These are phyloP conservation scores for Trichoderma sp. DNA, from an alignment of 2,329 filamentous ascomycete genomes.

Conservation along the genomic window DNA sequence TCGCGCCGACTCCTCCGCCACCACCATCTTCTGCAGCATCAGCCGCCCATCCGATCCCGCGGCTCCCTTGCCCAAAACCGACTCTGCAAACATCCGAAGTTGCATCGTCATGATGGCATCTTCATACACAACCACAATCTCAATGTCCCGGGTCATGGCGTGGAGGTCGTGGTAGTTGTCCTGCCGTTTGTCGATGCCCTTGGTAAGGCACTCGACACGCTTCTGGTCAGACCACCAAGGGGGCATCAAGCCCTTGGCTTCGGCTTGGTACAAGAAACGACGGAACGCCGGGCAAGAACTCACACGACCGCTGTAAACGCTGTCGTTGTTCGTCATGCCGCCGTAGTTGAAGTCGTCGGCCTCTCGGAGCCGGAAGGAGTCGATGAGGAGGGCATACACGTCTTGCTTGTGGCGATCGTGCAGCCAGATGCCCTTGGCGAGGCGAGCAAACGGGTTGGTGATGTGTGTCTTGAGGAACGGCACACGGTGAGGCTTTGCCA, in stretches of 20 bases:
- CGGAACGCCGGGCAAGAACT: background rate
- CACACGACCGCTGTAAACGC: background rate
- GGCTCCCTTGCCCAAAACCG: background rate
- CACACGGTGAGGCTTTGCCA: background rate
- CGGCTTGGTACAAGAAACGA: background rate
- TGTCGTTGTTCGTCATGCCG: background rate
- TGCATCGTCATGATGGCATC: conserved; percentile 8
- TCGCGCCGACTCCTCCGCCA: background rate
- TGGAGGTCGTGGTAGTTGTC: conserved; percentile 17
- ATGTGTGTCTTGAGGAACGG: background rate
- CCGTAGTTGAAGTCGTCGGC: background rate
- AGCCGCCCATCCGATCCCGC: background rate
- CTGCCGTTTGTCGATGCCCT: background rate
- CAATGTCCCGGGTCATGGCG: background rate
- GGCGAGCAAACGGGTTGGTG: background rate
- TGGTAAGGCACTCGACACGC: conserved; percentile 7
- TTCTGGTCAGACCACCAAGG: conserved; percentile 6
- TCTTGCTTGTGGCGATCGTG: conserved; percentile 5
- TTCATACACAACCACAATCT: conserved; percentile 8
- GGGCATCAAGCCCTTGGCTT: conserved; percentile 1
- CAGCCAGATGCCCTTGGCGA: conserved; percentile 2
- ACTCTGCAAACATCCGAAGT: conserved; percentile 6
- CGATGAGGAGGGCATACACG: conserved; percentile 7
- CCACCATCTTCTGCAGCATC: conserved; percentile 9
- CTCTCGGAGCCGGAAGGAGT: conserved; percentile 14